Conservation (phyloP, 768 basidiomycete species). For the Suillus brevipes region DNA sequence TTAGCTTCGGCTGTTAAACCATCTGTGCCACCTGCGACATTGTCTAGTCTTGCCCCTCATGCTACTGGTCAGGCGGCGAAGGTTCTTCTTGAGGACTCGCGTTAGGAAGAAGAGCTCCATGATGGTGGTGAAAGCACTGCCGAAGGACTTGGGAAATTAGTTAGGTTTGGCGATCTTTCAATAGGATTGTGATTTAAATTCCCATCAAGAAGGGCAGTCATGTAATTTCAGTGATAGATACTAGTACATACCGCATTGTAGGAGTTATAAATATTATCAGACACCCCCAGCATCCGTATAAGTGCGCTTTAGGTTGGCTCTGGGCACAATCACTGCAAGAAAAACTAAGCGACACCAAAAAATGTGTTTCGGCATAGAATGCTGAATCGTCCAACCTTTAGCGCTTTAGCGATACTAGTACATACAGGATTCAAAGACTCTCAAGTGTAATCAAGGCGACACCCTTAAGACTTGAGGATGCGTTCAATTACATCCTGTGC, state of each 20-base stretch:
- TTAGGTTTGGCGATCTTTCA: constrained; percentile 48
- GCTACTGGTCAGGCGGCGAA: constrained; percentile 49
- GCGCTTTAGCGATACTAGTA: background rate
- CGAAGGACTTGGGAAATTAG: constrained; percentile 40
- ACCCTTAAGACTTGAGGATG: constrained; percentile 22
- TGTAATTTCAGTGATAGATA: background rate
- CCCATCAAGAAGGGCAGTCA: background rate
- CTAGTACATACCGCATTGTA: background rate
- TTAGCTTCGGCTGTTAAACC: constrained; percentile 64
- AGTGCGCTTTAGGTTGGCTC: background rate
- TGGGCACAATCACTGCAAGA: background rate
- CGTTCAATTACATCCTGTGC: constrained; percentile 25
- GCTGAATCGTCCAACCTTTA: no score
- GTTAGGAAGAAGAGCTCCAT: no score
- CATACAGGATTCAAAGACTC: background rate
- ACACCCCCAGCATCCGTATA: background rate
- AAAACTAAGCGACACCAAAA: background rate
- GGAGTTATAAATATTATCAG: background rate
- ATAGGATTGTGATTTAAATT: background rate
- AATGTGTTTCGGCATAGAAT: no score
- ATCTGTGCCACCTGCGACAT: constrained; percentile 58
- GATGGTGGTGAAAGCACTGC: constrained; percentile 24
- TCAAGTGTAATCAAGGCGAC: constrained; percentile 12
- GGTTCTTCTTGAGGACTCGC: constrained; percentile 26
- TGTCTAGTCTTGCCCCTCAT: constrained; percentile 50